Evolutionary conservation across 1,284 basidiomycete species (phyloP), one percentile per base, ranked within the genome.

Genomic region (Porogramme epimiltina): DNA sequence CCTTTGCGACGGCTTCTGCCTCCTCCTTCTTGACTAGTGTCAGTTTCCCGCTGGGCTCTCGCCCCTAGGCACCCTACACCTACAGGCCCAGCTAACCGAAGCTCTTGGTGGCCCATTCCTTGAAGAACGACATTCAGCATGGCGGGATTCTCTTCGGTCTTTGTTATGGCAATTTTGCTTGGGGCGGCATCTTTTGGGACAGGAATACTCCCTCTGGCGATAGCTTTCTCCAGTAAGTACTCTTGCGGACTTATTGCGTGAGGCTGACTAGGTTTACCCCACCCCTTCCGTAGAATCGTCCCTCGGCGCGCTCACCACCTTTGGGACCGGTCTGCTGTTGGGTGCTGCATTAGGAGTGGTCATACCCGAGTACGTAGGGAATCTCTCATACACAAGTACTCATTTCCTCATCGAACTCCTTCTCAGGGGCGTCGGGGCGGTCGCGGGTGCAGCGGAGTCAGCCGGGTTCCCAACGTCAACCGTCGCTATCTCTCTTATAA

Each of bases 331-430:
- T n/a, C 72, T 97, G 18, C 78, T 97, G 22, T 79, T 96, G 22
- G 94, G 94, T 15, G 89, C 93, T 5, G 93, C 93, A 0, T 72
- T 97, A 59, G 91, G 92, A 10, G 85, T 97, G 25, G 92, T 97
- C 63, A 89, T 97, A 50, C 94, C 94, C 19, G 94, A 97, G 91
- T 92, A 68, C 65, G 87, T 78, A 38, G 6, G 8, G 20, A 24
- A 16, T 33, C 16, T 25, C 23, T 23, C 41, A 34, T 54, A 23
- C 26, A 26, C 28, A 13, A 44, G 11, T 13, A 15, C 31, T 42
- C 33, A 26, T 31, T 25, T 42, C 31, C 24, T 33, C 23, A 15
- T 41, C 39, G 4, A 19, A 50, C 54, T 20, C 60, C 34, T 31
- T 31, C 28, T 31, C 28, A 89, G 86, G 71, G 86, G 87, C 45